These are phyloP conservation scores for Candida orba DNA, from an alignment of 805 yeast species.

Conservation along the genomic window DNA sequence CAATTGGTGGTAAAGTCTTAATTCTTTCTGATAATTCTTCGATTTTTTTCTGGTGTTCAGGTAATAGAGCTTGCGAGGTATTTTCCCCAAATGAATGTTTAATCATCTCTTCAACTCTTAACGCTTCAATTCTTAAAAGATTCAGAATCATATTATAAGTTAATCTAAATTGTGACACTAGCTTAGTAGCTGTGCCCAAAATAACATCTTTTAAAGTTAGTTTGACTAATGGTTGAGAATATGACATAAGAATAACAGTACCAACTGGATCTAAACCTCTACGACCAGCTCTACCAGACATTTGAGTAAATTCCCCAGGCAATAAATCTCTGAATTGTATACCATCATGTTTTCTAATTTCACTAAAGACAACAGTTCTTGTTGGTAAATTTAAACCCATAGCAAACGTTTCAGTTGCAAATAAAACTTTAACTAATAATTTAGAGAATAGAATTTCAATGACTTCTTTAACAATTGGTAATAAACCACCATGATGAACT, in stretches of 20 bases:
- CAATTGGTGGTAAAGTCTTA: conserved; percentile 27
- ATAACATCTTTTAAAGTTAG: conserved; percentile 70
- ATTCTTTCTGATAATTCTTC: conserved; percentile 44
- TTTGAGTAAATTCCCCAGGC: conserved; percentile 97
- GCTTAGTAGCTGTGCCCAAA: conserved; percentile 83
- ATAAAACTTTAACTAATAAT: conserved; percentile 79
- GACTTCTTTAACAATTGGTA: conserved; percentile 89
- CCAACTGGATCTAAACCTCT: conserved; percentile 93
- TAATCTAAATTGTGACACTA: conserved; percentile 85
- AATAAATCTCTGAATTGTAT: conserved; percentile 67
- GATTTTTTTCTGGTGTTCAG: conserved; percentile 73
- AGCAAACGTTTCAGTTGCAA: conserved; percentile 98
- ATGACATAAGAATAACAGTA: conserved; percentile 89
- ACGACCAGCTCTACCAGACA: conserved; percentile 99
- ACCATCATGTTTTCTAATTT: conserved; percentile 87
- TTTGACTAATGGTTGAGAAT: conserved; percentile 52
- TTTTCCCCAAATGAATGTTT: conserved; percentile 93
- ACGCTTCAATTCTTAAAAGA: conserved; percentile 84
- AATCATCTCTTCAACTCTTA: conserved; percentile 97
- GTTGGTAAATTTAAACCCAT: conserved; percentile 98
- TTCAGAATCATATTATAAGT: conserved; percentile 95
- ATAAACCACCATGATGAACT: conserved; percentile 89
- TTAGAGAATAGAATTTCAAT: conserved; percentile 88
- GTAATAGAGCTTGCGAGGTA: conserved; percentile 73
- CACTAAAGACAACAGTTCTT: conserved; percentile 88